Conservation (phyloP, 805 yeast genomes). For the Isabelozyma rhagii region DNA sequence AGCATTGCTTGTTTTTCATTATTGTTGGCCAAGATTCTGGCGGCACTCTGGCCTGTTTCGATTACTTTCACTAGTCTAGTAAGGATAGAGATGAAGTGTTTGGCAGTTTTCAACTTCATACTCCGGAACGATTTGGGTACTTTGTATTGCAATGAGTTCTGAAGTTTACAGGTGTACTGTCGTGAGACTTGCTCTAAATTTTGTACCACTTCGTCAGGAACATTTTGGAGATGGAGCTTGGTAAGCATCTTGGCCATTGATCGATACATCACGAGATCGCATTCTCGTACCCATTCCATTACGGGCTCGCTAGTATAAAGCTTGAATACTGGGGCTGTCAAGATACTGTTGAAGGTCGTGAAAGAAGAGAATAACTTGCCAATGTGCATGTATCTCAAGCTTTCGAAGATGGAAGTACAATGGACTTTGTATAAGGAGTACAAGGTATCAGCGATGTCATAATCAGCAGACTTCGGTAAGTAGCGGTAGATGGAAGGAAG, state of each 20-base stretch:
- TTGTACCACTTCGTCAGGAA: constrained; percentile 53
- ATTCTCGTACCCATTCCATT: constrained; percentile 60
- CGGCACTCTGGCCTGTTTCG: constrained; percentile 51
- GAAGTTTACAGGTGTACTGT: constrained; percentile 45
- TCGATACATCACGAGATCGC: constrained; percentile 64
- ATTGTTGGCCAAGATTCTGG: constrained; percentile 40
- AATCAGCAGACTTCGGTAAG: constrained; percentile 45
- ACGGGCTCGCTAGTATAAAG: constrained; percentile 49
- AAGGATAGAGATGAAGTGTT: constrained; percentile 49
- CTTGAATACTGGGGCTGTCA: constrained; percentile 62
- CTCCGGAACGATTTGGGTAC: constrained; percentile 50
- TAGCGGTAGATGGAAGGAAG: constrained; percentile 41
- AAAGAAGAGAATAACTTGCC: constrained; percentile 56
- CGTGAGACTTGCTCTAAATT: constrained; percentile 54
- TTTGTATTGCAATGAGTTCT: constrained; percentile 31
- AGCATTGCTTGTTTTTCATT: constrained; percentile 49
- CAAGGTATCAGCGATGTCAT: constrained; percentile 60
- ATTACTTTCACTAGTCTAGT: constrained; percentile 53
- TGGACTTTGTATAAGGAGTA: constrained; percentile 61
- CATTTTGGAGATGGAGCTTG: constrained; percentile 54
- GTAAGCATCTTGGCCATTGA: constrained; percentile 55
- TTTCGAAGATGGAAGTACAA: constrained; percentile 62
- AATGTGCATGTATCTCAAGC: constrained; percentile 64
- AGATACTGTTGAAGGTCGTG: constrained; percentile 47
- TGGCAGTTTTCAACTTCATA: constrained; percentile 54